Percentiles rank a stretch among this genome's conserved stretches.
phyloP scores from a whole-genome alignment of 176 grass and related monocot species.

The Lolium multiflorum region DNA sequence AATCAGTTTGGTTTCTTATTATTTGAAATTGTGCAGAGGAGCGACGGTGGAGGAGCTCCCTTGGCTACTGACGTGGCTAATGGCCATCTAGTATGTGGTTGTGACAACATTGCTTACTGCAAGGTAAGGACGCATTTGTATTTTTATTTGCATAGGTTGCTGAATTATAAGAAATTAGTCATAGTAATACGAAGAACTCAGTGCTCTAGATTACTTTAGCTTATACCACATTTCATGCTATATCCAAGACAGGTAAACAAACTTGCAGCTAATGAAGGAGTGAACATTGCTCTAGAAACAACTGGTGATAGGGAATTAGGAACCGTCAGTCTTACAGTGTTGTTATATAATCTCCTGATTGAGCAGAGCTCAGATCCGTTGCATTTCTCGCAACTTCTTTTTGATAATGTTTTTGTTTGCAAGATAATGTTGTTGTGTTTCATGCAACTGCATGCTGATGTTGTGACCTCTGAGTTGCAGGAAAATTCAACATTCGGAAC shows the following conservation, averaged over 20 bases:
- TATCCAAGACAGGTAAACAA: neutral
- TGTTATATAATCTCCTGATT: neutral
- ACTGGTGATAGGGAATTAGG: neutral
- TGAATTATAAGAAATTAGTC: neutral
- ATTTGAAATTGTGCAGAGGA: conserved; percentile 47
- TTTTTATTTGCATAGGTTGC: neutral
- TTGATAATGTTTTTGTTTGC: neutral
- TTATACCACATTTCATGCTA: neutral
- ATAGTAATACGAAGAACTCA: neutral
- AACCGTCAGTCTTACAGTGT: neutral
- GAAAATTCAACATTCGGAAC: conserved; percentile 64
- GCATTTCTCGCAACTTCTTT: neutral
- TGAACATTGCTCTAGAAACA: neutral
- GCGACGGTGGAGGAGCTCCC: conserved; percentile 67
- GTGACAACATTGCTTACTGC: conserved; percentile 79
- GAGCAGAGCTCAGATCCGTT: too few species aligned
- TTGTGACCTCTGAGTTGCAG: conserved; percentile 43
- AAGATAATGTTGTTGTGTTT: neutral
- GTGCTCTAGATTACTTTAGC: neutral
- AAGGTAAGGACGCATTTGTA: conserved; percentile 43
- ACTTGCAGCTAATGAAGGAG: neutral
- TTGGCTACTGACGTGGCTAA: conserved; percentile 70
- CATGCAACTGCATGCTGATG: conserved; percentile 5
- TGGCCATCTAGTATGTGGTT: conserved; percentile 73
- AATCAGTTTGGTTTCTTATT: neutral